phyloP scores from a whole-genome alignment of 192 early-diverging fungal genomes.

The Coemansia sp. region DNA sequence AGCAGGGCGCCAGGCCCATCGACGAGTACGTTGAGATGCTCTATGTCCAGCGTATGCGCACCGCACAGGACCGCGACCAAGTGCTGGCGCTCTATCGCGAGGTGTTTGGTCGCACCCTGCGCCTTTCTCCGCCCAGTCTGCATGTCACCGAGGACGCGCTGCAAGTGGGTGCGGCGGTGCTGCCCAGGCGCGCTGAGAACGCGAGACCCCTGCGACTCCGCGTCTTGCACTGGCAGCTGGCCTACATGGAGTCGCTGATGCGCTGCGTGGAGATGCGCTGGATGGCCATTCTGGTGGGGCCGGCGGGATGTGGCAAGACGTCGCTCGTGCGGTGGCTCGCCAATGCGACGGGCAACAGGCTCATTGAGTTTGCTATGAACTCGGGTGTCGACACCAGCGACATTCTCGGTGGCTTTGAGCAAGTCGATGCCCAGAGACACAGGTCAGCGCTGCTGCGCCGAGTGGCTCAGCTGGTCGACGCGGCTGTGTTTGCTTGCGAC shows the following conservation, averaged over 20 bases:
- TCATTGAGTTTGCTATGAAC: conserved; percentile 97
- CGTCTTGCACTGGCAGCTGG: conserved; percentile 63
- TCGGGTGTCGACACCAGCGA: conserved; percentile 92
- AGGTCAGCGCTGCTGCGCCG: conserved; percentile 23
- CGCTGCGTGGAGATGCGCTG: conserved; percentile 85
- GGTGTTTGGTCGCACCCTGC: conserved; percentile 51
- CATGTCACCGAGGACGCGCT: conserved; percentile 53
- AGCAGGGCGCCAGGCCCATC: conserved; percentile 13
- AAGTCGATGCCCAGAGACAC: conserved; percentile 81
- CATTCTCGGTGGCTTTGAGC: conserved; percentile 95
- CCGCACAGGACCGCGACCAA: conserved; percentile 65
- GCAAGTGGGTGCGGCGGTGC: conserved; percentile 63
- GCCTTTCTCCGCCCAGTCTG: conserved; percentile 30
- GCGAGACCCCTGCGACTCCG: conserved; percentile 52
- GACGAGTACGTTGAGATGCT: conserved; percentile 75
- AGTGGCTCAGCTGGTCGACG: conserved; percentile 1
- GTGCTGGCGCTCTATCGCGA: conserved; percentile 58
- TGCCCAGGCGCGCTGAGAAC: conserved; percentile 50
- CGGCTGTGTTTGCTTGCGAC: conserved; percentile 2
- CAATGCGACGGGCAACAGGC: conserved; percentile 71
- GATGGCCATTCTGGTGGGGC: conserved; percentile 90
- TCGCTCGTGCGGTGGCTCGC: conserved; percentile 81
- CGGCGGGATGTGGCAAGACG: conserved; percentile 85
- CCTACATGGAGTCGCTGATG: conserved; percentile 73
- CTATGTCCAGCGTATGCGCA: conserved; percentile 89